Base-by-base conservation (phyloP, 2,329 filamentous ascomycete genomes). In the Chalaropsis thielavioides region DNA sequence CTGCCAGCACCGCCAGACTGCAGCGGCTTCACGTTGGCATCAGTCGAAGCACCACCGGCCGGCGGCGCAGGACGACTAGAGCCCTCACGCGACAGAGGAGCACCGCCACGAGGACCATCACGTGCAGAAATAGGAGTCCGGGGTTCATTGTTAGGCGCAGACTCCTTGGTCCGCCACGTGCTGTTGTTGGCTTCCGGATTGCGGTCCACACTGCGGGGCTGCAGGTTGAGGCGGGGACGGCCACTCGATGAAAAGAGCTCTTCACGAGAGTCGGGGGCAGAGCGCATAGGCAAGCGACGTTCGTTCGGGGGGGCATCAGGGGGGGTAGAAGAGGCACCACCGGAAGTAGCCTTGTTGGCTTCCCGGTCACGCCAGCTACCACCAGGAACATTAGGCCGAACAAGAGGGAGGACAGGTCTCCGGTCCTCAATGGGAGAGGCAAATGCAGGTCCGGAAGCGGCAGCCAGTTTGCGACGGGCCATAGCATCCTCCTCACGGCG, bases 51-150 rank as follows among this genome's bases (percentile, higher is more conserved):
- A 35, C 8, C 19, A 31, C 40, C 15, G 19, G 75, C 67, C 38
- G 75, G 69, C 17, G 74, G 71, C 24, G 77, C 69, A 15, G 31
- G n/a, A 17, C 54, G 54, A 10, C 56, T 24, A 13, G 41, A 43
- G 19, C 58, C 84, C 90, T 59, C 84, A 92, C 70, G 90, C 92
- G 68, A 86, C 86, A 74, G 90, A 89, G 75, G 91, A 96, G 75
- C 90, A 91, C 73, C 92, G 97, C 76, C 92, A 92, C 73, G 91
- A 92, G 66, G 88, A 87, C 69, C 87, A 89, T 68, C 89, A 91
- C 71, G 89, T 94, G 75, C 88, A 94, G 71, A 80, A 94, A 44
- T 89, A 90, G 72, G 91, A 95, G 73, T 91, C 91, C 35, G 94
- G 97, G 77, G 86, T 89, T 70, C 86, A 89, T 74, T 88, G 94